These are phyloP conservation scores for Tolypocladium pustulatum DNA, from an alignment of 2,329 filamentous ascomycete genomes.

Conservation along the genomic window DNA sequence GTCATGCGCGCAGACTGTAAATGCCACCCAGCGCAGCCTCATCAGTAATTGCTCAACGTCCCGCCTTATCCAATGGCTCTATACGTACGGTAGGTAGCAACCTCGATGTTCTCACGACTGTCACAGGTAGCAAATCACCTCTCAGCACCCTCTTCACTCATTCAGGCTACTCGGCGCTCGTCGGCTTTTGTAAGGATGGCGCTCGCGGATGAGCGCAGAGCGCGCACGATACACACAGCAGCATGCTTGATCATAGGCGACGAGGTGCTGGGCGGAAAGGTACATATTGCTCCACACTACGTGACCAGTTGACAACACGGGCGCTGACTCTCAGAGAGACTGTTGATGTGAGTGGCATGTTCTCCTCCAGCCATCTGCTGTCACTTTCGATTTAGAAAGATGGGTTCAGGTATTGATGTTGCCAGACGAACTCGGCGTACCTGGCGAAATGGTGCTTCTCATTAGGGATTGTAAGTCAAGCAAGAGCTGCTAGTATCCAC, in stretches of 20 bases:
- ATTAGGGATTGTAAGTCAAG: slow-evolving; percentile 42
- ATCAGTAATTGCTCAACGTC: neutral
- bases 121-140: slow-evolving; percentile 66
- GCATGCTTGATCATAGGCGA: slow-evolving; percentile 95
- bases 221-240: slow-evolving; percentile 72
- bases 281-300: slow-evolving; percentile 24
- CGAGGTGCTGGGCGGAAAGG: slow-evolving; percentile 92
- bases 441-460: slow-evolving; percentile 56
- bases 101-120: slow-evolving; percentile 63
- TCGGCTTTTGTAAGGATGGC: slow-evolving; percentile 27
- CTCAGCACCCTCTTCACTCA: slow-evolving; percentile 22
- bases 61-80: neutral
- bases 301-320: neutral
- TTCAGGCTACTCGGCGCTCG: slow-evolving; percentile 12
- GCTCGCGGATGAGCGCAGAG: slow-evolving; percentile 35
- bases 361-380: neutral
- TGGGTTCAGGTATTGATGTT: slow-evolving; percentile 9
- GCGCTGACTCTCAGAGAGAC: slow-evolving; percentile 15
- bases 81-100: neutral
- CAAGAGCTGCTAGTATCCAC: too few species aligned
- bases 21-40: neutral
- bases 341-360: slow-evolving; percentile 25
- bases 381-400: neutral
- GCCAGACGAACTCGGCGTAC: slow-evolving; percentile 52
- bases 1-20: neutral